phyloP scores from a whole-genome alignment of 2,329 filamentous ascomycete species.

The Penicillium sp. region DNA sequence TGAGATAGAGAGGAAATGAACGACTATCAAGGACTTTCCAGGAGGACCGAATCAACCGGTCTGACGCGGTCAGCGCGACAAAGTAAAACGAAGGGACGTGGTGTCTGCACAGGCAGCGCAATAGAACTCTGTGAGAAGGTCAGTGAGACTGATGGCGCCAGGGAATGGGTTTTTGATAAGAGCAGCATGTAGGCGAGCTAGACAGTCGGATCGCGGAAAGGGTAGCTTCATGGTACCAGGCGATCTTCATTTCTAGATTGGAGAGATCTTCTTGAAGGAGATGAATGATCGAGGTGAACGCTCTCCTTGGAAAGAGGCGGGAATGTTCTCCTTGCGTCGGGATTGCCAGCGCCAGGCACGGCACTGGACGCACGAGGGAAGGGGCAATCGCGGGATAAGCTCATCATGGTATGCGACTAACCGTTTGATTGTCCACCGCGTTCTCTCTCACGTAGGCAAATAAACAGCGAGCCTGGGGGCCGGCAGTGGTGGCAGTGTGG shows the following conservation, averaged over 20 bases:
- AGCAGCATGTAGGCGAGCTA: constrained; percentile 4
- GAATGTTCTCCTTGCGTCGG: constrained; percentile 30
- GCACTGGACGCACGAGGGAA: constrained; percentile 1
- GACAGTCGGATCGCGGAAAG: constrained; percentile 10
- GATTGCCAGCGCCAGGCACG: constrained; percentile 8
- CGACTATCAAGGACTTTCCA: constrained; percentile 21
- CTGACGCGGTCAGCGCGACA: constrained; percentile 10
- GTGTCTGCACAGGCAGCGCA: not conserved
- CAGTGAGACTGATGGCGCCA: constrained; percentile 5
- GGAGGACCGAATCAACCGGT: constrained; percentile 29
- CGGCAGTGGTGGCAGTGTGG: not conserved
- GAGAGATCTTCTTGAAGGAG: constrained; percentile 14
- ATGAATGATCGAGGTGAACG: constrained; percentile 16
- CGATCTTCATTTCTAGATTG: constrained; percentile 11
- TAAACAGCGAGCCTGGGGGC: constrained; percentile 14
- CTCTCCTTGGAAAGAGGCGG: constrained; percentile 18
- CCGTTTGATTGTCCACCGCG: constrained; percentile 17
- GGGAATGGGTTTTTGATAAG: constrained; percentile 15
- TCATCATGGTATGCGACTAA: constrained; percentile 24
- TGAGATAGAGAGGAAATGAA: constrained; percentile 13
- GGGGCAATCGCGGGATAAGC: constrained; percentile 13
- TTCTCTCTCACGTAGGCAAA: constrained; percentile 28
- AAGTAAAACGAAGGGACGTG: not conserved
- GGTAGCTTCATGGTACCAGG: constrained; percentile 18
- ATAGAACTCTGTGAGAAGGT: constrained; percentile 1